Percentiles rank a stretch among this genome's conserved stretches.
Evolutionary conservation across 2,329 filamentous ascomycete species (phyloP).

Genomic region (Ustulina deusta): DNA sequence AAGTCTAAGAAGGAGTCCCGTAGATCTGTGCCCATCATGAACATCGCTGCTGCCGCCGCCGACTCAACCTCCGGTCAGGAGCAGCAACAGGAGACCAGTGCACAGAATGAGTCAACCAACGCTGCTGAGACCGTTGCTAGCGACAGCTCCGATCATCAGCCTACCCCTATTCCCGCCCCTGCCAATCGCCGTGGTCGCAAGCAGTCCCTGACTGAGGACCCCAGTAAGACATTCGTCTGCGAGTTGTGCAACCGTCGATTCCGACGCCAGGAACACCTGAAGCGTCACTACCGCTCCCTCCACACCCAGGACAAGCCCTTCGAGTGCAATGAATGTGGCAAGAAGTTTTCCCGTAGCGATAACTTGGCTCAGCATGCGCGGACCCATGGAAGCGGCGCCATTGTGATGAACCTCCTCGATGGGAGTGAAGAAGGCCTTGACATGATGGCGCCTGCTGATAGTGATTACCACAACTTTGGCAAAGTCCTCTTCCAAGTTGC

Average conservation of each 20-base stretch:
- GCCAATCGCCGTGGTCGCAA: conserved; percentile 95
- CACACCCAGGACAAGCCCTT: conserved; percentile 99
- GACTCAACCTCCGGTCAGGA: conserved; percentile 53
- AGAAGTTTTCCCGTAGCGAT: conserved; percentile 98
- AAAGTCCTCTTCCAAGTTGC: conserved; percentile 86
- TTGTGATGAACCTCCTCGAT: conserved; percentile 90
- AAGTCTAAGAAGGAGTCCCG: conserved; percentile 62
- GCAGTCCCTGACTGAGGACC: conserved; percentile 97
- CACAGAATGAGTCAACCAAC: conserved; percentile 54
- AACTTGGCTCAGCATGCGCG: conserved; percentile 96
- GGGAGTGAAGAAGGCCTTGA: conserved; percentile 67
- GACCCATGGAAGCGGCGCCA: conserved; percentile 89
- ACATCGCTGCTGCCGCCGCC: conserved; percentile 50
- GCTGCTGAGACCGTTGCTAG: conserved; percentile 54
- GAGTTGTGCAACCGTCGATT: conserved; percentile 96
- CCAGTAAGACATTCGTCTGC: conserved; percentile 98
- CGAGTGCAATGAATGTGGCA: conserved; percentile 96
- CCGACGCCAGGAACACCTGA: conserved; percentile 97
- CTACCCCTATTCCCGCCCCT: conserved; percentile 63
- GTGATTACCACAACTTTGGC: conserved; percentile 77
- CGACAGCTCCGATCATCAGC: conserved; percentile 61
- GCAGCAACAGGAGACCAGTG: conserved; percentile 52
- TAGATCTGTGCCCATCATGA: conserved; percentile 58
- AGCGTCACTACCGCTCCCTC: conserved; percentile 97
- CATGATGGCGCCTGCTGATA: conserved; percentile 60